Conservation (phyloP, 768 basidiomycete species). For the Russula foetens region DNA sequence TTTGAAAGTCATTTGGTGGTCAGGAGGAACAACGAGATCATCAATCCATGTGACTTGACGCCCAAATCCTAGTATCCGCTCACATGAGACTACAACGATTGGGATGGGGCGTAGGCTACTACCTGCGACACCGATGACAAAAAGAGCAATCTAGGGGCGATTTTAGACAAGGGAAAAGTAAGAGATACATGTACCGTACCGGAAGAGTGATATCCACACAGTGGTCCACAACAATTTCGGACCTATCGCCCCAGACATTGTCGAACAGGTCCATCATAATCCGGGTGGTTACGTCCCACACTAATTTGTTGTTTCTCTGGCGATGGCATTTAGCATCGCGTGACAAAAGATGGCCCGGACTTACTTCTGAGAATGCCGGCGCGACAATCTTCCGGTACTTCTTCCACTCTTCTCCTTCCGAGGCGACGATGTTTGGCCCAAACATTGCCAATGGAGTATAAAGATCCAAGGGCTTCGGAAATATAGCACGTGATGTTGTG, state of each 20-base stretch:
- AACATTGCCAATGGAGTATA: conserved; percentile 43
- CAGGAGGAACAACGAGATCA: conserved; percentile 31
- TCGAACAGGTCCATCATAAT: conserved; percentile 28
- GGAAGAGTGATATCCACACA: conserved; percentile 45
- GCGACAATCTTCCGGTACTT: conserved; percentile 53
- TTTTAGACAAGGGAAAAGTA: not conserved
- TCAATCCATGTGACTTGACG: conserved; percentile 42
- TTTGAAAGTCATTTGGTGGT: conserved; percentile 42
- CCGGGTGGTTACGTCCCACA: conserved; percentile 31
- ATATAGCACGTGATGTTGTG: conserved; percentile 38
- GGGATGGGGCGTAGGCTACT: not conserved
- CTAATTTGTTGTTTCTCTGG: conserved; percentile 31
- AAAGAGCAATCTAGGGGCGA: conserved; percentile 42
- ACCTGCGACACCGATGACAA: conserved; percentile 46
- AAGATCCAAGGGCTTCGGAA: conserved; percentile 45
- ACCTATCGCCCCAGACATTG: conserved; percentile 39
- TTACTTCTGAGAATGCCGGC: conserved; percentile 57
- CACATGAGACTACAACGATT: not conserved
- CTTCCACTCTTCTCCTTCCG: conserved; percentile 60
- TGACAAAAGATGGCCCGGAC: not conserved
- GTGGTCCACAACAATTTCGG: conserved; percentile 36
- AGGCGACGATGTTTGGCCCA: conserved; percentile 49
- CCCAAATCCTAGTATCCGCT: conserved; percentile 35
- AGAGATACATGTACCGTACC: conserved; percentile 26
- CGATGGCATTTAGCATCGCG: not conserved